Percentiles rank a stretch among this genome's conserved stretches.
phyloP scores from a whole-genome alignment of 805 yeast genomes.

The Metschnikowia dekortorum region DNA sequence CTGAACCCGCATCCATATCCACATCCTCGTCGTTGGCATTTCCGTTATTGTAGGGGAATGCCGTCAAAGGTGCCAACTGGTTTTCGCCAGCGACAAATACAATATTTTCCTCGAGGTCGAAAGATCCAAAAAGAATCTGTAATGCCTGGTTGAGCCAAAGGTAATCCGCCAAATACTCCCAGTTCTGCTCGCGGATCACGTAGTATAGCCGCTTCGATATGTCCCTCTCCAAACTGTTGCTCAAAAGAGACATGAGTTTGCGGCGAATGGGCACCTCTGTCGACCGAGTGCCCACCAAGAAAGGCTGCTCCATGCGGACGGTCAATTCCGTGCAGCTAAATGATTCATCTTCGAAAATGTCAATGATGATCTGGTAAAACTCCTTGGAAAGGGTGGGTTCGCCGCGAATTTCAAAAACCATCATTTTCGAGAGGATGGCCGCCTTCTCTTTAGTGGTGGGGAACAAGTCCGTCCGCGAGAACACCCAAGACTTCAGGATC shows the following conservation, averaged over 20 bases:
- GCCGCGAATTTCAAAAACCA: slow-evolving; percentile 85
- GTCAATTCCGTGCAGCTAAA: slow-evolving; percentile 84
- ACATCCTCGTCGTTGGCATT: slow-evolving; percentile 8
- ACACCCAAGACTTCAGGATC: slow-evolving; percentile 86
- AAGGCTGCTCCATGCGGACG: slow-evolving; percentile 94
- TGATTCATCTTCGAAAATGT: slow-evolving; percentile 75
- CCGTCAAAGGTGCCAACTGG: slow-evolving; percentile 49
- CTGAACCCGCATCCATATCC: slow-evolving; percentile 20
- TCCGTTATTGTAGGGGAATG: slow-evolving; percentile 24
- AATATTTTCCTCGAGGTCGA: slow-evolving; percentile 49
- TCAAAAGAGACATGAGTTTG: slow-evolving; percentile 73
- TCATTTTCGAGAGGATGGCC: slow-evolving; percentile 87
- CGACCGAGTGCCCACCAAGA: slow-evolving; percentile 85
- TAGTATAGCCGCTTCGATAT: slow-evolving; percentile 77
- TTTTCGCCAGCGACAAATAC: slow-evolving; percentile 45
- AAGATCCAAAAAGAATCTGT: slow-evolving; percentile 77
- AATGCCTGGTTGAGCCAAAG: slow-evolving; percentile 94
- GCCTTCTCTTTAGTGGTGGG: slow-evolving; percentile 97
- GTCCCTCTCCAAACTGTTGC: slow-evolving; percentile 72
- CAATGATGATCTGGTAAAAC: slow-evolving; percentile 82
- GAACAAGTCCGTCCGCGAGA: slow-evolving; percentile 73
- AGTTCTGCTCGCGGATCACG: slow-evolving; percentile 89
- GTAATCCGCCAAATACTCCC: slow-evolving; percentile 93
- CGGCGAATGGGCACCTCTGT: slow-evolving; percentile 71
- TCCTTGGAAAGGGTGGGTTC: slow-evolving; percentile 72